Evolutionary conservation across 2,329 filamentous ascomycete genomes (phyloP), one percentile per base, ranked within the genome.

Genomic region (Aspergillus transmontanensis): DNA sequence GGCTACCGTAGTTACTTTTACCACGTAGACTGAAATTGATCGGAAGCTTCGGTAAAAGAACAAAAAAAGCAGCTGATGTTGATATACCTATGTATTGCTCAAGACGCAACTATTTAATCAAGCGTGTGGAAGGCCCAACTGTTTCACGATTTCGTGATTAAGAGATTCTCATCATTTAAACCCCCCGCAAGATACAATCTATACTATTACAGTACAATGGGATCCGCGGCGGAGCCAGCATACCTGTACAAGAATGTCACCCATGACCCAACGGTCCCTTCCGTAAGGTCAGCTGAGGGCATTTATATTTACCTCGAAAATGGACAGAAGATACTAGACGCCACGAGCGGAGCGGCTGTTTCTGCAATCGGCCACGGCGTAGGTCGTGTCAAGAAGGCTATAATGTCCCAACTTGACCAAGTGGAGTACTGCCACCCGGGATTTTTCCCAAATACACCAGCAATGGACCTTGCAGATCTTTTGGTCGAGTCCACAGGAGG

Each of bases 331-430:
- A 84, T 94, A 48, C 82, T 93, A 12, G 91, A 94, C 73, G 88
- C 86, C 2, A 90, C 88, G 50, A 85, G 88, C 39, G 91, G 91
- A 12, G 89, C 91, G 2, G 89, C 88, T 28, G 90, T 93, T 2
- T 82, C 87, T n/a, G 88, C 87, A 71, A 80, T 94, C 7, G 91
- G 91, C 5, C 87, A 92, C 69, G 86, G 85, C 36, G 84, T 89
- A 57, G 69, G 79, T 36, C 82, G 88, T 41, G 86, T 93, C 6
- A 80, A 83, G 23, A 78, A 83, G 2, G 90, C 89, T 1, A 83
- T 91, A 34, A 73, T 79, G 5, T 69, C 81, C 19, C 89, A 92
- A 69, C 78, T 90, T 64, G 79, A 83, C 51, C 78, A 85, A 23
- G 79, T 89, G 0, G 77, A 81, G 0, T 90, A 90, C 59, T 83